Evolutionary conservation across 2,329 filamentous ascomycete species (phyloP).

Genomic region (Microsporum ferrugineum): DNA sequence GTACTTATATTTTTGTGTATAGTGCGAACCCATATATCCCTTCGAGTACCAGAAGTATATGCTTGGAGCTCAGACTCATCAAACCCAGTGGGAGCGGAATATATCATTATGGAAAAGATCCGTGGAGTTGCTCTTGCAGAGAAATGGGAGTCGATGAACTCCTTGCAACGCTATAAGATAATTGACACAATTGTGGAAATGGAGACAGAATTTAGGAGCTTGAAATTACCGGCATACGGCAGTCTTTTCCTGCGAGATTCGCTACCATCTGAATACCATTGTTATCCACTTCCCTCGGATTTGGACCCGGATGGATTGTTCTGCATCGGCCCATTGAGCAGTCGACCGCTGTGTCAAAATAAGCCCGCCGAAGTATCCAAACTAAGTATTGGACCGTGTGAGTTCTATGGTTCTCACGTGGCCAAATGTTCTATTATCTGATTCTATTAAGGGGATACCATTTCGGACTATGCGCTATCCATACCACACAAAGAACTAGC

Average conservation of each 20-base stretch:
- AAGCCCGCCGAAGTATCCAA: constrained; percentile 16
- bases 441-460: constrained; percentile 11
- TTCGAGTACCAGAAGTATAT: constrained; percentile 15
- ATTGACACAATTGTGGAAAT: constrained; percentile 16
- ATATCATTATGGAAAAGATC: constrained; percentile 18
- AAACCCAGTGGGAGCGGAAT: constrained; percentile 17
- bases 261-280: background rate
- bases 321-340: constrained; percentile 28
- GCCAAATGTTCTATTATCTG: constrained; percentile 1
- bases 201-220: constrained; percentile 12
- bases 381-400: constrained; percentile 29
- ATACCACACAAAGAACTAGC: constrained; percentile 13
- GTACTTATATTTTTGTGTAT: background rate
- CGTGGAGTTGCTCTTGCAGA: constrained; percentile 13
- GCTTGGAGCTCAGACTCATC: constrained; percentile 13
- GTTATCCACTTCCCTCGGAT: constrained; percentile 3
- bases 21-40: constrained; percentile 1
- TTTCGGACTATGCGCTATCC: constrained; percentile 15
- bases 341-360: constrained; percentile 23
- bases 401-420: constrained; percentile 6
- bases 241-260: constrained; percentile 10
- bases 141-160: constrained; percentile 15
- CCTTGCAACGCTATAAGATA: constrained; percentile 14
- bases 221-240: constrained; percentile 11
- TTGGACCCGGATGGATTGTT: constrained; percentile 19